Conservation (phyloP, 2,329 filamentous ascomycete genomes). For the Botrytis cinerea region DNA sequence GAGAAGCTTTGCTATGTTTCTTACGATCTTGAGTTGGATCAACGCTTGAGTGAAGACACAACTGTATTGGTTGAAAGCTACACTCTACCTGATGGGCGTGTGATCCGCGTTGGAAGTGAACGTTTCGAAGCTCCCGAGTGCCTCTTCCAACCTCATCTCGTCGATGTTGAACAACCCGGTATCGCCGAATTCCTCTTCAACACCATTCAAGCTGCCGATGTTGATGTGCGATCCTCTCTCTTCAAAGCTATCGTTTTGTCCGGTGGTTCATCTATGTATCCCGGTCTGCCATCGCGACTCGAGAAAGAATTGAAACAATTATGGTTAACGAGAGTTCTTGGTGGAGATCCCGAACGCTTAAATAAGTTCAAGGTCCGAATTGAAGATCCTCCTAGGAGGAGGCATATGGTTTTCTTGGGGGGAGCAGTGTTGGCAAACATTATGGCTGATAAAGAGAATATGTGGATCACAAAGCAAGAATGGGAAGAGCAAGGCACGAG, state of each 20-base stretch:
- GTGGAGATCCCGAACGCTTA: constrained; percentile 88
- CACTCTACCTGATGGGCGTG: constrained; percentile 92
- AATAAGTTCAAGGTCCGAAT: constrained; percentile 99
- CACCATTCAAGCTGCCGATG: constrained; percentile 93
- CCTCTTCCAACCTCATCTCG: constrained; percentile 96
- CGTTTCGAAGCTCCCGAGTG: constrained; percentile 98
- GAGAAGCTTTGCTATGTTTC: constrained; percentile 99
- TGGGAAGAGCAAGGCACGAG: constrained; percentile 91
- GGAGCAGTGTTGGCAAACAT: constrained; percentile 97
- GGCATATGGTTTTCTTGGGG: constrained; percentile 99
- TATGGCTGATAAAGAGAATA: constrained; percentile 97
- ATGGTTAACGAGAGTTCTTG: constrained; percentile 89
- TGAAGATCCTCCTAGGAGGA: constrained; percentile 91
- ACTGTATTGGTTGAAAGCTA: constrained; percentile 97
- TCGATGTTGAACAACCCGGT: constrained; percentile 95
- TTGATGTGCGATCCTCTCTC: constrained; percentile 88
- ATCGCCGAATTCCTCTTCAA: constrained; percentile 98
- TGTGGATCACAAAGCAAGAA: constrained; percentile 98
- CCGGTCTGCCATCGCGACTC: constrained; percentile 86
- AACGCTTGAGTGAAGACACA: constrained; percentile 93
- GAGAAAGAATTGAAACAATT: constrained; percentile 99
- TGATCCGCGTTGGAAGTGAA: constrained; percentile 94
- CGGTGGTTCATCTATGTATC: constrained; percentile 98
- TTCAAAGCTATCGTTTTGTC: constrained; percentile 98
- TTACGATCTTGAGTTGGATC: constrained; percentile 95